phyloP scores from a whole-genome alignment of 805 yeast species.

The Yarrowia porcina region DNA sequence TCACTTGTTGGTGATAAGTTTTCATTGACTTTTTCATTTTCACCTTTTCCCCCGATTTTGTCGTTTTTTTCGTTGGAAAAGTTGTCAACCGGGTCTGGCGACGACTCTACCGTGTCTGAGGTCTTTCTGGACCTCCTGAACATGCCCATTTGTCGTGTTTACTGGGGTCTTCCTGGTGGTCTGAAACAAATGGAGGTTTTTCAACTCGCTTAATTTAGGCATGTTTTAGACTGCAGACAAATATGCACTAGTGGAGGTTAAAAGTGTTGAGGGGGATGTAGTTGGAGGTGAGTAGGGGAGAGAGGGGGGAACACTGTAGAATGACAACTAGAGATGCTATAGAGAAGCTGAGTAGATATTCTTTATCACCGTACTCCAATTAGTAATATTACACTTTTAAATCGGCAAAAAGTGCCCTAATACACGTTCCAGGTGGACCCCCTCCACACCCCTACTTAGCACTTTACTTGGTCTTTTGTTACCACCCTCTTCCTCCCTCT shows the following conservation, averaged over 20 bases:
- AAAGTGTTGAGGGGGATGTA: neutral
- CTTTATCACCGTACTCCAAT: too few relatives aligned
- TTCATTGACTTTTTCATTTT: neutral
- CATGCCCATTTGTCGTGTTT: too few relatives aligned
- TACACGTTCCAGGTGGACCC: too few relatives aligned
- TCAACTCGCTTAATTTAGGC: neutral
- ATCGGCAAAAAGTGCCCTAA: too few relatives aligned
- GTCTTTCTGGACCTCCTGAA: neutral
- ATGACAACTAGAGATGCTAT: neutral
- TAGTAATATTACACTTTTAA: too few relatives aligned
- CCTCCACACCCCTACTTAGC: too few relatives aligned
- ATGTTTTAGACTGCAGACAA: neutral
- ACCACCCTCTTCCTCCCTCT: too few relatives aligned
- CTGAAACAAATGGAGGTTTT: neutral
- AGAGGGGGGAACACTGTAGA: neutral
- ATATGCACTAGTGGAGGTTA: neutral
- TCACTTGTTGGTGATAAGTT: too few relatives aligned
- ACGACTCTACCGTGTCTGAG: neutral
- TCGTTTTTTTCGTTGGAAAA: too few relatives aligned
- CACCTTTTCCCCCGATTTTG: neutral
- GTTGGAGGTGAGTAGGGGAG: neutral
- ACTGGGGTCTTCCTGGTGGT: too few relatives aligned
- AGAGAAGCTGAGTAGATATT: neutral
- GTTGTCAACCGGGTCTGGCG: too few relatives aligned
- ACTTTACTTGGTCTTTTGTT: too few relatives aligned